phyloP scores from a whole-genome alignment of 768 basidiomycete species.

The Pulveroboletus frians region DNA sequence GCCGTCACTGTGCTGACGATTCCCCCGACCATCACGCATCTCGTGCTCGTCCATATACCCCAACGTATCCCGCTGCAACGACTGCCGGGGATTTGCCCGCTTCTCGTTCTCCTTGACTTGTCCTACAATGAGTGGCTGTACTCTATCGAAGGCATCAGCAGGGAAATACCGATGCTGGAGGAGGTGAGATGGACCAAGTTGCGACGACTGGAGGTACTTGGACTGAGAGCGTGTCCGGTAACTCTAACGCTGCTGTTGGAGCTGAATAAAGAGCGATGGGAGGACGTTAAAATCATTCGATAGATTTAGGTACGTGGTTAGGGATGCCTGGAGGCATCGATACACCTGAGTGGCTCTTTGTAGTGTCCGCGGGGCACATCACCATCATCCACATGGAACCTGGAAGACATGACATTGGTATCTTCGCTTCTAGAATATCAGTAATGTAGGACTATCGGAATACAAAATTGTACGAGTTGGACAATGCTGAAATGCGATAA shows the following conservation, averaged over 20 bases:
- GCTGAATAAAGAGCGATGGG: slow-evolving; percentile 62
- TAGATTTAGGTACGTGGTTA: slow-evolving; percentile 17
- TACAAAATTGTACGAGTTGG: slow-evolving; percentile 13
- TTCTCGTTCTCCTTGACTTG: slow-evolving; percentile 59
- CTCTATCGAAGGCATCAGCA: neutral
- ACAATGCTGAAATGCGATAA: slow-evolving; percentile 15
- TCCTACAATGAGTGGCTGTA: slow-evolving; percentile 57
- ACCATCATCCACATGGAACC: neutral
- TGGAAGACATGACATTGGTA: neutral
- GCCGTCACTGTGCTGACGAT: slow-evolving; percentile 44
- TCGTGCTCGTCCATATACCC: slow-evolving; percentile 53
- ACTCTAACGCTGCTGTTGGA: slow-evolving; percentile 37
- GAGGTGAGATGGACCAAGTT: slow-evolving; percentile 57
- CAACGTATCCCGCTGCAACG: slow-evolving; percentile 48
- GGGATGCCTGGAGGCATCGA: no score
- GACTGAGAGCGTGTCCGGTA: slow-evolving; percentile 50
- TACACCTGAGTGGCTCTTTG: neutral
- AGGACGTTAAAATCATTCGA: slow-evolving; percentile 50
- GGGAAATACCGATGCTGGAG: slow-evolving; percentile 36
- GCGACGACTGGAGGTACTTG: slow-evolving; percentile 49
- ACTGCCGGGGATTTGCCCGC: slow-evolving; percentile 54
- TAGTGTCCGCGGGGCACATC: neutral
- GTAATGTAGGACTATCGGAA: slow-evolving; percentile 24
- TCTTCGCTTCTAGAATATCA: slow-evolving; percentile 20
- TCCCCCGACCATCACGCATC: slow-evolving; percentile 59